Percentiles rank a stretch among this genome's conserved stretches.
Evolutionary conservation across 257 asterid genomes (phyloP).

Genomic region (Rehmannia glutinosa): DNA sequence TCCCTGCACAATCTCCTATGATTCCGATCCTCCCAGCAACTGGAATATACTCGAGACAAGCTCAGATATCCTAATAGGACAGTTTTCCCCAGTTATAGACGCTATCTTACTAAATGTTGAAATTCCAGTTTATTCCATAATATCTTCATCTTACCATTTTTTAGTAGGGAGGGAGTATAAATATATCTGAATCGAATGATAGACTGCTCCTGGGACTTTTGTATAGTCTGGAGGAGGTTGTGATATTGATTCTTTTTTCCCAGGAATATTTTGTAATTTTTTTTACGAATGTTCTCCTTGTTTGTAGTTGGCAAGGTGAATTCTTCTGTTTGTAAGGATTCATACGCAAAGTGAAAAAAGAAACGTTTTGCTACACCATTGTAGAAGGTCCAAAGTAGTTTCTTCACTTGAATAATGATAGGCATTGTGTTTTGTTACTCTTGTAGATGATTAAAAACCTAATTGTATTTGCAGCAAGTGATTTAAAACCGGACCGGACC

Average conservation of each 20-base stretch:
- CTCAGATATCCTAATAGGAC: not conserved
- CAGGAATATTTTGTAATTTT: conserved; percentile 31
- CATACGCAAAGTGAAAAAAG: conserved; percentile 14
- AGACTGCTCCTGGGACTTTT: conserved; percentile 29
- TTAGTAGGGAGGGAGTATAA: conserved; percentile 21
- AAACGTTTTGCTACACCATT: not conserved
- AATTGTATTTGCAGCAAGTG: too few relatives aligned
- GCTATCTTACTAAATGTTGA: not conserved
- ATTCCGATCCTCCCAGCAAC: conserved; percentile 11
- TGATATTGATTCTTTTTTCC: conserved; percentile 24
- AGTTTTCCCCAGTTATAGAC: not conserved
- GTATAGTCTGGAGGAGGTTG: conserved; percentile 45
- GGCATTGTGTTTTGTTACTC: not conserved
- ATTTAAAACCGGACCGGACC: too few relatives aligned
- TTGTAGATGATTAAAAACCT: not conserved
- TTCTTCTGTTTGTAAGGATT: conserved; percentile 16
- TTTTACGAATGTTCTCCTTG: not conserved
- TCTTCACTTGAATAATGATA: not conserved
- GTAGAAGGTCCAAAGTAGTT: not conserved
- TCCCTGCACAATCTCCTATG: too few relatives aligned
- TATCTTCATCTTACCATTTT: not conserved
- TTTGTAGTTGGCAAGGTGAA: conserved; percentile 4
- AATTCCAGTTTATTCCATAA: conserved; percentile 6
- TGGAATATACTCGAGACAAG: not conserved
- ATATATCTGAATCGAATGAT: conserved; percentile 13